Evolutionary conservation across 257 asterid genomes (phyloP).

Genomic region (Oldenlandia corymbosa): DNA sequence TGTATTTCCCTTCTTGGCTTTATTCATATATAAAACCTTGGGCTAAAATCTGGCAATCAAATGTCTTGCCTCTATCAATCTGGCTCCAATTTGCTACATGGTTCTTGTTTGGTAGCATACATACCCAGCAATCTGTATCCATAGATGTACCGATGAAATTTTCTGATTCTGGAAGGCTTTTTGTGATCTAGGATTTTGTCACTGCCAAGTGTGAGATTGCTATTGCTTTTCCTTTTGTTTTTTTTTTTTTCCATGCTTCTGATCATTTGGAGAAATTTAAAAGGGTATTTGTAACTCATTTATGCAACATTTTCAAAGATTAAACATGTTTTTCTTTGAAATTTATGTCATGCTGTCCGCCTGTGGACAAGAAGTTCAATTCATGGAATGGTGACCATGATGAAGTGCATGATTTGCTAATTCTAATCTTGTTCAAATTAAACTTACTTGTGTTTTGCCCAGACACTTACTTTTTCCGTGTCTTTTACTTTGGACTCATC

Average conservation of each 20-base stretch:
- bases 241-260: background rate
- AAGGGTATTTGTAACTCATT: background rate
- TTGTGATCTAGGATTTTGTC: too few relatives aligned
- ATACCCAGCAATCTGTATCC: background rate
- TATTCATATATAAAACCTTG: background rate
- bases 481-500: conserved; percentile 1
- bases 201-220: background rate
- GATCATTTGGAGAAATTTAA: background rate
- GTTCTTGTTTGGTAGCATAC: background rate
- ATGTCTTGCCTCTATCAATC: background rate
- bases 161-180: background rate
- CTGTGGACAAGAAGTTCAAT: too few relatives aligned
- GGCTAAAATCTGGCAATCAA: background rate
- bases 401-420: background rate
- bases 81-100: background rate
- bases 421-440: too few relatives aligned
- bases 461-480: background rate
- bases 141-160: background rate
- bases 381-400: background rate
- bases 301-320: background rate
- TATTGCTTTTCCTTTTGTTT: background rate
- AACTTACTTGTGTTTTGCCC: too few relatives aligned
- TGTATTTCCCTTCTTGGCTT: background rate
- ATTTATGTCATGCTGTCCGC: background rate
- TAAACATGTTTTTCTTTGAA: background rate